phyloP scores from a whole-genome alignment of 805 yeast genomes.

The Hanseniaspora lindneri region DNA sequence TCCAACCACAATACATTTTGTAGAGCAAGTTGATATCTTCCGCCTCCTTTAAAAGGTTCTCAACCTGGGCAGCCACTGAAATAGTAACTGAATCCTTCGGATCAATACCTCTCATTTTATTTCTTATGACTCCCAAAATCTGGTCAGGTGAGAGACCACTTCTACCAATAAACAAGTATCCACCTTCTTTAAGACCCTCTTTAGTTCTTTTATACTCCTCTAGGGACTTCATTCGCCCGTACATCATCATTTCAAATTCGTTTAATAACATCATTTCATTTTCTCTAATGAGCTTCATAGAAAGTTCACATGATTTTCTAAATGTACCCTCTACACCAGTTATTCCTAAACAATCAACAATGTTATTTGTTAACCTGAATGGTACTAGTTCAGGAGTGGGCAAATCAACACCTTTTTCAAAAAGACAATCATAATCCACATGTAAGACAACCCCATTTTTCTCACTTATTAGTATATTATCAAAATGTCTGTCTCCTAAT shows the following conservation, averaged over 20 bases:
- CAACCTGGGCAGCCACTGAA: slow-evolving; percentile 88
- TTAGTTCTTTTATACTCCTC: slow-evolving; percentile 29
- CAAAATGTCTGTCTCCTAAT: slow-evolving; percentile 93
- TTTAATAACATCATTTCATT: slow-evolving; percentile 82
- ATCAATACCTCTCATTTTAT: slow-evolving; percentile 73
- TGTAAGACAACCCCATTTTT: slow-evolving; percentile 72
- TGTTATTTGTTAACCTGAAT: slow-evolving; percentile 75
- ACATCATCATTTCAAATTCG: slow-evolving; percentile 78
- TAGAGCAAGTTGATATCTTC: slow-evolving; percentile 56
- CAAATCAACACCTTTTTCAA: slow-evolving; percentile 65
- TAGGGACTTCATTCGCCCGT: slow-evolving; percentile 48
- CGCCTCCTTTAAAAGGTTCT: slow-evolving; percentile 73
- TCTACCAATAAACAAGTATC: slow-evolving; percentile 24
- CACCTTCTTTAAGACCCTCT: slow-evolving; percentile 46
- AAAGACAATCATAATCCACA: slow-evolving; percentile 92
- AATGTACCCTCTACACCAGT: slow-evolving; percentile 84
- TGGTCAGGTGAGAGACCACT: slow-evolving; percentile 42
- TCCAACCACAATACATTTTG: slow-evolving; percentile 93
- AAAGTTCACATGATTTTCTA: slow-evolving; percentile 73
- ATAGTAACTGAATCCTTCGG: slow-evolving; percentile 74
- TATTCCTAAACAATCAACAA: slow-evolving; percentile 81
- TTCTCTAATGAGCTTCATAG: slow-evolving; percentile 55
- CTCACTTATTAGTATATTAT: slow-evolving; percentile 66
- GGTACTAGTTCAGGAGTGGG: slow-evolving; percentile 91
- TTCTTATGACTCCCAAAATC: slow-evolving; percentile 58